A percentile compares a stretch with the other conserved stretches of the same genome.
Conservation (phyloP, 2,329 filamentous ascomycete genomes). For the Aspergillus tubingensis region DNA sequence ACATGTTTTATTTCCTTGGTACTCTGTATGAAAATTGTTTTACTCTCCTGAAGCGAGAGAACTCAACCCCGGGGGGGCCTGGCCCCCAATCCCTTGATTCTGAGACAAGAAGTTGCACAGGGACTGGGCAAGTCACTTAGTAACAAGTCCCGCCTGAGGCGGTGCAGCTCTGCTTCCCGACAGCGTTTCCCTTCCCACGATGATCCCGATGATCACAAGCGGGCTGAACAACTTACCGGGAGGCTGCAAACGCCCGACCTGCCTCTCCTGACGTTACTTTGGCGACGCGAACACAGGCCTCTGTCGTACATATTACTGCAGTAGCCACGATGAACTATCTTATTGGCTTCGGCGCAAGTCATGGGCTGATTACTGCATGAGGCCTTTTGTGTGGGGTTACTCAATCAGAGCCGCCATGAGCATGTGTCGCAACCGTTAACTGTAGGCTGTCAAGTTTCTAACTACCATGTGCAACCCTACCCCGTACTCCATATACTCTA, state of each 20-base stretch:
- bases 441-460: too few species aligned
- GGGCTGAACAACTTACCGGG: background rate
- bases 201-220: slow-evolving; percentile 3
- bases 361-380: background rate
- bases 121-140: too few species aligned
- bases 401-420: background rate
- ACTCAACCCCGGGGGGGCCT: too few species aligned
- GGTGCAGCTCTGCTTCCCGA: background rate
- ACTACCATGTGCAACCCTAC: too few species aligned
- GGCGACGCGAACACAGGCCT: background rate
- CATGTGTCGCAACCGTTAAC: background rate
- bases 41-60: too few species aligned
- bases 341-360: background rate
- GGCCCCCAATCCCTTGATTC: background rate
- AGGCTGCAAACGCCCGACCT: background rate
- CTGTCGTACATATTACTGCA: background rate
- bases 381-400: background rate
- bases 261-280: background rate
- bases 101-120: too few species aligned
- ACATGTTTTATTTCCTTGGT: too few species aligned
- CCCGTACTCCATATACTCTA: too few species aligned
- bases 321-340: background rate
- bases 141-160: background rate
- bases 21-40: too few species aligned
- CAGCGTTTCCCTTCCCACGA: background rate